Evolutionary conservation across 164 flowering plant species (phyloP).

Genomic region (Santalum album): DNA sequence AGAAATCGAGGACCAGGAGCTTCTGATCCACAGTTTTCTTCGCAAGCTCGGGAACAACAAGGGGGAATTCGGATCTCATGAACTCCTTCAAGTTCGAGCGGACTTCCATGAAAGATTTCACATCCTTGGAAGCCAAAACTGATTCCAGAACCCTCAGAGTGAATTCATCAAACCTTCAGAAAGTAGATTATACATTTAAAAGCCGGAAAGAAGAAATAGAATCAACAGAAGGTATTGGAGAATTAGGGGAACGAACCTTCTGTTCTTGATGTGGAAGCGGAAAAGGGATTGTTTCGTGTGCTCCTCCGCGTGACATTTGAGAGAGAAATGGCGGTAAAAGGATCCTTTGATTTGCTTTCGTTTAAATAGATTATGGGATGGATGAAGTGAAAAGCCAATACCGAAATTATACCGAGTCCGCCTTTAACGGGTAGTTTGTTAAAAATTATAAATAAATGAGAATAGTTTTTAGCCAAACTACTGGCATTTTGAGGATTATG

Average conservation of each 20-base stretch:
- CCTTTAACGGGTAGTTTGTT: too few species aligned
- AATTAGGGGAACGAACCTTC: slow-evolving; percentile 28
- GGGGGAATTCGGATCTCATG: slow-evolving; percentile 38
- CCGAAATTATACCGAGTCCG: too few species aligned
- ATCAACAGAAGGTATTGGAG: background rate
- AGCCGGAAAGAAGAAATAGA: background rate
- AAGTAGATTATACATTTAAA: too few species aligned
- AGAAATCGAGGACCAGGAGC: slow-evolving; percentile 58
- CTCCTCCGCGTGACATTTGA: background rate
- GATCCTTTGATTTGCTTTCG: too few species aligned
- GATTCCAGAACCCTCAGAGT: slow-evolving; percentile 54
- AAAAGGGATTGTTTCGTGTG: slow-evolving; percentile 31
- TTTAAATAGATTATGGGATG: too few species aligned
- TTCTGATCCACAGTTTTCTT: slow-evolving; percentile 38
- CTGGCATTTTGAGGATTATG: too few species aligned
- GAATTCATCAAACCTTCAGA: slow-evolving; percentile 48
- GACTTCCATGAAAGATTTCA: slow-evolving; percentile 28
- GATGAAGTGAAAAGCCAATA: too few species aligned
- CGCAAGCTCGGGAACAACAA: slow-evolving; percentile 32
- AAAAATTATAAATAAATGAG: too few species aligned
- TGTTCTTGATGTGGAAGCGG: slow-evolving; percentile 28
- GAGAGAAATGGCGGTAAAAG: too few species aligned
- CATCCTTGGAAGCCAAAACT: slow-evolving; percentile 43
- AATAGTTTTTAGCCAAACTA: too few species aligned
- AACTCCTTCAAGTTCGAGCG: slow-evolving; percentile 33